These are phyloP conservation scores for Lactarius sp. DNA, from an alignment of 768 basidiomycete species.

Conservation along the genomic window DNA sequence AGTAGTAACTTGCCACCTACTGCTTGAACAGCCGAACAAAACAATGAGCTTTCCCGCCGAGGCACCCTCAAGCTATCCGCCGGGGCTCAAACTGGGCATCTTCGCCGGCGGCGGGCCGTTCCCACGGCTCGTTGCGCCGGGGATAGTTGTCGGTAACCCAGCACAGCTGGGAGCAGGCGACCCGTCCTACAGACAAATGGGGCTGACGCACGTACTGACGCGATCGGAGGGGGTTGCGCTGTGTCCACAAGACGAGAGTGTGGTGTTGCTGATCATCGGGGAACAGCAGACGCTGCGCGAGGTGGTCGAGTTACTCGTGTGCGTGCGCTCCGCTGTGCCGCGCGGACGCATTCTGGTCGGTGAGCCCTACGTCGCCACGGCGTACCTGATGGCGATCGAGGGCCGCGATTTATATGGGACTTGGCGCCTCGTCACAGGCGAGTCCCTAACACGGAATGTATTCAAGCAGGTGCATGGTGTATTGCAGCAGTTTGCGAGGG, in stretches of 20 bases:
- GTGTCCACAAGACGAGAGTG: background rate
- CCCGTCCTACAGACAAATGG: background rate
- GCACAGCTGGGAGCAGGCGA: background rate
- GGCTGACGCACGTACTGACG: slow-evolving; percentile 13
- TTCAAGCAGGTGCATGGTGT: slow-evolving; percentile 4
- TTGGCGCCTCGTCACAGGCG: slow-evolving; percentile 14
- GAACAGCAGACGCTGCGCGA: slow-evolving; percentile 6
- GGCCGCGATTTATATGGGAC: background rate
- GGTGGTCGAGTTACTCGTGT: slow-evolving; percentile 10
- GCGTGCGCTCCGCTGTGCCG: background rate
- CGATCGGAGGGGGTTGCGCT: background rate
- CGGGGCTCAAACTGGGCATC: slow-evolving; percentile 9
- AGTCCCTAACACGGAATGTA: background rate
- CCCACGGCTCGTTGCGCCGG: slow-evolving; percentile 10
- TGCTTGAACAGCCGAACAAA: too few species aligned
- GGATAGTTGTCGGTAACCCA: slow-evolving; percentile 9
- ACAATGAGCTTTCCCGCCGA: slow-evolving; percentile 9
- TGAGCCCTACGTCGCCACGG: slow-evolving; percentile 15
- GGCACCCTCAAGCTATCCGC: slow-evolving; percentile 3
- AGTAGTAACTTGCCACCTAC: background rate
- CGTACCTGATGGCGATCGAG: slow-evolving; percentile 12
- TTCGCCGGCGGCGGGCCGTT: slow-evolving; percentile 15
- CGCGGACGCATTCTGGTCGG: background rate
- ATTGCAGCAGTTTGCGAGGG: slow-evolving; percentile 3
- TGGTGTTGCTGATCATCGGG: background rate